These are phyloP conservation scores for Pseudonectria foliicola DNA, from an alignment of 2,329 filamentous ascomycete genomes.

Conservation along the genomic window DNA sequence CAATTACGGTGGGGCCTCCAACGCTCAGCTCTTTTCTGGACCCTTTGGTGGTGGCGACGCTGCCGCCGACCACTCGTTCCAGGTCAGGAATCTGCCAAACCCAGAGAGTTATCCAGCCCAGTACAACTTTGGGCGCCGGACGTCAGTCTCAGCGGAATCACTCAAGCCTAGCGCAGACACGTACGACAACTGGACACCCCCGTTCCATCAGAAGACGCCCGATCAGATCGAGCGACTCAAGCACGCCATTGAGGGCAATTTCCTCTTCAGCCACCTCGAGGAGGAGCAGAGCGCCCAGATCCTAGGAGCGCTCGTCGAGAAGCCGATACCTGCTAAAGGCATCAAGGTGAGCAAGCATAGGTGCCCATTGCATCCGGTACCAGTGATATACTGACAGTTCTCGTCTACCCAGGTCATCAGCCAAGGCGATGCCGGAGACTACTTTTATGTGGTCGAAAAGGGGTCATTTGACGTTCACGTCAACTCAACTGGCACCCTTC, in stretches of 20 bases:
- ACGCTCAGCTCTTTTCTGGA: constrained; percentile 34
- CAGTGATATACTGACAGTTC: constrained; percentile 16
- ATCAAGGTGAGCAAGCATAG: constrained; percentile 46
- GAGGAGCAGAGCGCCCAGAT: constrained; percentile 87
- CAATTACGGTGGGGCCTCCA: constrained; percentile 43
- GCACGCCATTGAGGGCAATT: constrained; percentile 78
- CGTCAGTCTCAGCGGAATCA: constrained; percentile 94
- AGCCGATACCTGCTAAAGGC: constrained; percentile 87
- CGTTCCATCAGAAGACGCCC: constrained; percentile 71
- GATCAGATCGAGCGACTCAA: constrained; percentile 78
- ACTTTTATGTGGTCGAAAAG: constrained; percentile 94
- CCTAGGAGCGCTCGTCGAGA: constrained; percentile 85
- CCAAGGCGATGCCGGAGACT: constrained; percentile 93
- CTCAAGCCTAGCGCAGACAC: constrained; percentile 79
- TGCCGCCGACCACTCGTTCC: constrained; percentile 37
- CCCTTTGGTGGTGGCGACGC: constrained; percentile 48
- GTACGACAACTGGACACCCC: constrained; percentile 85
- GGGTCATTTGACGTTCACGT: constrained; percentile 89
- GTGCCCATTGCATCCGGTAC: not conserved
- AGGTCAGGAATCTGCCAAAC: constrained; percentile 43
- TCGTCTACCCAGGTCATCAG: constrained; percentile 73
- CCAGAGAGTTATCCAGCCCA: constrained; percentile 76
- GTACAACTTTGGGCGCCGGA: constrained; percentile 89
- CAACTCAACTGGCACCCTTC: constrained; percentile 67
- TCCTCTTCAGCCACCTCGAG: constrained; percentile 88